These are phyloP conservation scores for Fistulifera solaris DNA, from an alignment of 108 stramenopile species.

Conservation along the genomic window DNA sequence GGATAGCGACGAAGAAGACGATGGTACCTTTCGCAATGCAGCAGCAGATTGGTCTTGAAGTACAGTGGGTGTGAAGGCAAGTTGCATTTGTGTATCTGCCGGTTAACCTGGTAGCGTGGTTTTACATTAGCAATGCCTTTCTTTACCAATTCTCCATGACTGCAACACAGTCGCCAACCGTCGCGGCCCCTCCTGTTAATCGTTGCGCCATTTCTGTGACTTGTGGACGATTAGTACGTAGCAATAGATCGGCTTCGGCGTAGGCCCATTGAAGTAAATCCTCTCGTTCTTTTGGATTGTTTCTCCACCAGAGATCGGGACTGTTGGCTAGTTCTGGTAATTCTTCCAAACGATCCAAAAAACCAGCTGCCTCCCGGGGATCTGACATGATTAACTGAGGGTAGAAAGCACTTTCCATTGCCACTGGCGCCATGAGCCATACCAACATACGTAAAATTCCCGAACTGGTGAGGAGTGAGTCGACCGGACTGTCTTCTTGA, in stretches of 20 bases:
- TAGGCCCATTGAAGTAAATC: slow-evolving; percentile 78
- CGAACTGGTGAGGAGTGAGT: slow-evolving; percentile 55
- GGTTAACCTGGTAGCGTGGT: too few species aligned
- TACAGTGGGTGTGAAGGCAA: too few species aligned
- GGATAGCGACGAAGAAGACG: too few species aligned
- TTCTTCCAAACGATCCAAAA: slow-evolving; percentile 59
- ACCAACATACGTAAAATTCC: slow-evolving; percentile 80
- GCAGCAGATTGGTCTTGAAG: too few species aligned
- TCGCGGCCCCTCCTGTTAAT: slow-evolving; percentile 73
- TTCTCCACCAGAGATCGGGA: slow-evolving; percentile 11
- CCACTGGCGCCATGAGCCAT: slow-evolving; percentile 91
- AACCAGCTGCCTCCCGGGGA: slow-evolving; percentile 78
- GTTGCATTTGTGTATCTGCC: too few species aligned
- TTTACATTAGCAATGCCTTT: too few species aligned
- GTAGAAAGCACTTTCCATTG: slow-evolving; percentile 72
- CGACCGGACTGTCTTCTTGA: slow-evolving; percentile 25
- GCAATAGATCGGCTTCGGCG: slow-evolving; percentile 62
- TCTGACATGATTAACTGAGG: slow-evolving; percentile 82
- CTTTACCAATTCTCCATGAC: slow-evolving; percentile 72
- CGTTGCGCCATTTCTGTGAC: slow-evolving; percentile 59
- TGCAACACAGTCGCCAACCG: slow-evolving; percentile 86
- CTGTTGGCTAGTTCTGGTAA: slow-evolving; percentile 24
- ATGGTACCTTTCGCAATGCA: too few species aligned
- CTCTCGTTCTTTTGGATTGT: slow-evolving; percentile 31
- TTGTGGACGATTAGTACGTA: slow-evolving; percentile 44